A percentile compares a stretch with the other conserved stretches of the same genome.
These are phyloP conservation scores for Carex scoparia DNA, from an alignment of 176 grass and related monocot genomes.

Conservation along the genomic window DNA sequence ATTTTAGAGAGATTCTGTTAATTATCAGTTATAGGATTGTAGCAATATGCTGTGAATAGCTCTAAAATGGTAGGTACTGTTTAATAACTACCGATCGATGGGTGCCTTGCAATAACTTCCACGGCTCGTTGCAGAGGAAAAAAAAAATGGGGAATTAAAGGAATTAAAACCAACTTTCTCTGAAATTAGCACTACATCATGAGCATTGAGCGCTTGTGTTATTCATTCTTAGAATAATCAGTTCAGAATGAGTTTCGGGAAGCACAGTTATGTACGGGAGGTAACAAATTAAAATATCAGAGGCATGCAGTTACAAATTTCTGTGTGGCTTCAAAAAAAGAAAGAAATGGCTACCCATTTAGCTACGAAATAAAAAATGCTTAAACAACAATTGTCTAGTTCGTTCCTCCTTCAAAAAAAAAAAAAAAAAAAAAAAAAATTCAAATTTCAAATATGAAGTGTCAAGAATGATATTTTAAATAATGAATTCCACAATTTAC, in stretches of 20 bases:
- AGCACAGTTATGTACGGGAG: background rate
- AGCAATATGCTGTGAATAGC: background rate
- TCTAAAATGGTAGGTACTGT: constrained; percentile 14
- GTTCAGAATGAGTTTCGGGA: constrained; percentile 3
- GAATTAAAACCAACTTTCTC: constrained; percentile 11
- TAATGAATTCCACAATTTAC: background rate
- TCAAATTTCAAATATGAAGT: background rate
- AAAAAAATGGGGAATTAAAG: no score
- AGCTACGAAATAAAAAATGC: background rate
- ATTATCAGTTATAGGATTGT: background rate
- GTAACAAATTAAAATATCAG: background rate
- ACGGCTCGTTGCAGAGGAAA: background rate
- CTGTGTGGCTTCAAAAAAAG: background rate
- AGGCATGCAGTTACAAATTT: background rate
- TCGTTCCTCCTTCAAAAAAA: background rate
- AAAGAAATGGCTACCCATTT: background rate
- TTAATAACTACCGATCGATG: background rate
- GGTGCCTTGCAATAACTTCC: background rate
- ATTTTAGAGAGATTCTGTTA: background rate
- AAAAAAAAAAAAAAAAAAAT: background rate
- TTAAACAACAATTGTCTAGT: background rate
- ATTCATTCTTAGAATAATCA: background rate
- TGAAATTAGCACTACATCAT: background rate
- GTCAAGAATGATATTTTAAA: background rate
- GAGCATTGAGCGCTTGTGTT: background rate